Evolutionary conservation across 2,329 filamentous ascomycete species (phyloP), one percentile per base, ranked within the genome.

Genomic region (Aaosphaeria pasadenensis): DNA sequence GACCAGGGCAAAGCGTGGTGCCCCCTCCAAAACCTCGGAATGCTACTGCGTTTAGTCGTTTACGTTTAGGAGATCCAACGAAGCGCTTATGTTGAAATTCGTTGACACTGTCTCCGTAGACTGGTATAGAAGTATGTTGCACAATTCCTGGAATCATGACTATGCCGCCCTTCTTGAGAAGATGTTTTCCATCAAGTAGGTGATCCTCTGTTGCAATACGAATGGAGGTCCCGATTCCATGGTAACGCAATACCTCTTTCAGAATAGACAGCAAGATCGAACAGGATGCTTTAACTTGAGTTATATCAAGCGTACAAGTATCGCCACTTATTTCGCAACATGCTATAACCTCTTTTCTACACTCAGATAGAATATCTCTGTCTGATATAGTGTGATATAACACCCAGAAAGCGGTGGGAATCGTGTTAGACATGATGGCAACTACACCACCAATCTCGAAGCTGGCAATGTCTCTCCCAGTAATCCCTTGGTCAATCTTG

Each of bases 381-480:
- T 66, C 50, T 1, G 70, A 67, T 33, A 63, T 56, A 7, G 72
- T 40, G 6, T 70, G 53, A 28, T 68, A 64, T 0, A 73, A 46
- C 13, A 66, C 60, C 73, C 72, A 76, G 56, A 75, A 75, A 0
- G 61, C 48, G 1, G 70, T 44, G 0, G 70, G 70, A 0, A 60
- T 56, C 0, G 68, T 74, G 48, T 74, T 76, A 4, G 62, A 57
- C 0, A 76, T 45, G 5, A 72, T 48, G 1, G 63, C 73, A 44
- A 74, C 60, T 0, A 61, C 59, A 5, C 59, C 56, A n/a, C 65
- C 72, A n/a, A 70, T 59, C 48, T 75, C 72, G 42, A 66, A 70
- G 17, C 65, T 56, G 6, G 71, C 72, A 4, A 70, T 69, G 46
- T 74, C 71, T 32, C 55, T 51, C 1, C 64, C 33, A 1, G 62